Evolutionary conservation across 2,329 filamentous ascomycete genomes (phyloP), one percentile per base, ranked within the genome.

Genomic region (Calonectria pseudoturangicola): DNA sequence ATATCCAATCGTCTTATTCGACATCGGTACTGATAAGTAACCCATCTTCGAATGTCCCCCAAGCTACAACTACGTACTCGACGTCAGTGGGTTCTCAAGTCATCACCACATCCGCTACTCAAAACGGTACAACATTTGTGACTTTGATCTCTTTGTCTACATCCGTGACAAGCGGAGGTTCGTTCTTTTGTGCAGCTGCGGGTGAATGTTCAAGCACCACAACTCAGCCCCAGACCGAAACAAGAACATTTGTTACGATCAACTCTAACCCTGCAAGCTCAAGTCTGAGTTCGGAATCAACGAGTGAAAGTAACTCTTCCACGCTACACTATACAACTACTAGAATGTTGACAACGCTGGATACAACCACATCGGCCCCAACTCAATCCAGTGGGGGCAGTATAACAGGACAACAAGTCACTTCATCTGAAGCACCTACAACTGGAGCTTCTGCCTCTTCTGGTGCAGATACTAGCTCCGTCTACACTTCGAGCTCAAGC

Each of bases 261-360:
- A 33, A 51, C 9, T 76, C 74, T 0, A 47, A 65, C 9, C 33
- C 76, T 10, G 75, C 77, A 1, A 77, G 50, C 1, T 76, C 73
- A 1, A 4, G 73, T 6, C 64, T 74, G 0, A 66, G 56, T n/a
- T 74, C 68, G 6, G 33, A 30, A 5, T 73, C 75, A 0, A 73
- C 72, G 8, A 13, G 51, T 7, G 71, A 68, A 27, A 27, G 47
- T 16, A 65, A 43, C 13, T 73, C 67, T 2, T 56, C 70, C 1
- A 60, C 58, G 2, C 28, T 56, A 13, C 16, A 56, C 0, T 18
- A 16, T 2, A 58, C 71, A 5, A 70, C 70, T 1, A 28, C 62
- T 13, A 51, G 10, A 9, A 71, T 69, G 7, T 63, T 51, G 1
- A 65, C 69, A 15, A 65, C 68, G 9, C 54, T 62, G 2, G 36